Conservation (phyloP, 805 yeast species). For the Saturnispora zaruensis region DNA sequence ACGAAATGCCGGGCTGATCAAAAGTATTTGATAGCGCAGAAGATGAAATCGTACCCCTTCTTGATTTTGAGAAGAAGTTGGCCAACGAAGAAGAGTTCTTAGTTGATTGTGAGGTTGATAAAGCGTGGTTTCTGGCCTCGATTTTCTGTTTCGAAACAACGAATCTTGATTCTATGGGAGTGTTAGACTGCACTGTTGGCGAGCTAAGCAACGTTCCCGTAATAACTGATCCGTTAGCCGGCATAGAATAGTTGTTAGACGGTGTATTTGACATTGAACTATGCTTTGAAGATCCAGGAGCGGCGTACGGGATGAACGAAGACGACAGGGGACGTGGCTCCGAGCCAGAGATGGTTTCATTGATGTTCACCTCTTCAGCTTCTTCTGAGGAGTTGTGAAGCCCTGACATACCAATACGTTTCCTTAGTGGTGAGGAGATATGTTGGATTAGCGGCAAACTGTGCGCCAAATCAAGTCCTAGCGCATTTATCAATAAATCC, state of each 20-base stretch:
- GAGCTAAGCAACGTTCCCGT: conserved; percentile 61
- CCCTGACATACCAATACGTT: conserved; percentile 20
- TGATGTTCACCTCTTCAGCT: not conserved
- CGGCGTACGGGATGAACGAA: conserved; percentile 53
- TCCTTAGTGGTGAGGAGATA: not conserved
- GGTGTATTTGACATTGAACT: conserved; percentile 12
- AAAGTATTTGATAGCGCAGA: conserved; percentile 11
- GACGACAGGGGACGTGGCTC: conserved; percentile 1
- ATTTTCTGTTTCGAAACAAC: conserved; percentile 73
- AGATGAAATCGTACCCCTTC: conserved; percentile 27
- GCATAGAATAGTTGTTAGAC: conserved; percentile 29
- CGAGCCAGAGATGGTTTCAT: conserved; percentile 13
- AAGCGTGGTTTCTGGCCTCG: conserved; percentile 30
- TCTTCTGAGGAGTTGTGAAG: conserved; percentile 29
- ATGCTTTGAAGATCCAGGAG: conserved; percentile 49
- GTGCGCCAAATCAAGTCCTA: not conserved
- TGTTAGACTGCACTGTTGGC: conserved; percentile 49
- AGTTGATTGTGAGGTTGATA: conserved; percentile 14
- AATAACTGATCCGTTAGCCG: conserved; percentile 51
- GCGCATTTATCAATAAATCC: not conserved
- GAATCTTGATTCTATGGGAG: conserved; percentile 75
- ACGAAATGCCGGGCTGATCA: conserved; percentile 18
- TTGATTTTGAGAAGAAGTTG: conserved; percentile 41
- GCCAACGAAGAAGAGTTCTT: conserved; percentile 41
- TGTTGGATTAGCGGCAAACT: not conserved